Evolutionary conservation across 2,329 filamentous ascomycete species (phyloP).

Genomic region (Herpotrichia juniperi): DNA sequence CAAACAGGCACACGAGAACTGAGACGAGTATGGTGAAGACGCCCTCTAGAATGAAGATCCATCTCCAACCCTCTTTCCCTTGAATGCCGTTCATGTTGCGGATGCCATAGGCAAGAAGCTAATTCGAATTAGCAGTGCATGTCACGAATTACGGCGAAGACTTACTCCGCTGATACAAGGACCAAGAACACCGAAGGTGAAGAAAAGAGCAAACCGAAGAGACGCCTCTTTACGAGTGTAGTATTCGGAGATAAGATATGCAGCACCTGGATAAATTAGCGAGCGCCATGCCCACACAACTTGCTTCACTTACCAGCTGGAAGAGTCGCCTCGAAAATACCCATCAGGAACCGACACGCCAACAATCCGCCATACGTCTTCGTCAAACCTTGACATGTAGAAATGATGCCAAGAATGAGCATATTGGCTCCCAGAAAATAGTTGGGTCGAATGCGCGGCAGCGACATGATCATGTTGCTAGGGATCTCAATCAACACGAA

Average conservation of each 20-base stretch:
- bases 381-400: constrained; percentile 38
- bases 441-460: constrained; percentile 67
- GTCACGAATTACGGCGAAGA: not conserved
- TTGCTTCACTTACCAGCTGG: constrained; percentile 27
- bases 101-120: constrained; percentile 54
- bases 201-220: constrained; percentile 59
- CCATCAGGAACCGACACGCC: constrained; percentile 38
- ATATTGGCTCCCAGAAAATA: constrained; percentile 83
- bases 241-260: constrained; percentile 36
- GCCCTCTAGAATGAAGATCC: constrained; percentile 68
- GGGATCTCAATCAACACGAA: constrained; percentile 79
- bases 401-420: constrained; percentile 67
- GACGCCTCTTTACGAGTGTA: constrained; percentile 62
- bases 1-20: constrained; percentile 54
- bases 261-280: constrained; percentile 26
- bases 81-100: constrained; percentile 37
- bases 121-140: not conserved
- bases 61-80: constrained; percentile 33
- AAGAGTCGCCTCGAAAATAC: constrained; percentile 39
- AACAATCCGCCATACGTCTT: constrained; percentile 33
- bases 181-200: constrained; percentile 59
- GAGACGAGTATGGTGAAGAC: constrained; percentile 58
- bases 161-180: constrained; percentile 59
- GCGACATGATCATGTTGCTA: constrained; percentile 79
- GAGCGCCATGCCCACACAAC: not conserved